phyloP scores from a whole-genome alignment of 2,329 filamentous ascomycete species.

The Trichoderma breve region DNA sequence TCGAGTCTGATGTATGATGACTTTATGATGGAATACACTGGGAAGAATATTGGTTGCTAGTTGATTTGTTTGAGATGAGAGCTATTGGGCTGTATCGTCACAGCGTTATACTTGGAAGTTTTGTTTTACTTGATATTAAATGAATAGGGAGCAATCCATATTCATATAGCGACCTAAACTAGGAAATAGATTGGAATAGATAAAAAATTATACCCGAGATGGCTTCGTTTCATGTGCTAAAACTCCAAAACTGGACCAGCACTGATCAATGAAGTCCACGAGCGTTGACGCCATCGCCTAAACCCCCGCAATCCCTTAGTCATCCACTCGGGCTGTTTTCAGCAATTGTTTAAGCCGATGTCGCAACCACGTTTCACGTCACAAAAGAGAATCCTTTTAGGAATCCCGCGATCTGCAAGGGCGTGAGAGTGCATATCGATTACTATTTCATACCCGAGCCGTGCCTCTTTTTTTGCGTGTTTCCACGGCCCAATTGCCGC shows the following conservation, averaged over 20 bases:
- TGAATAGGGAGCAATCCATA: not conserved
- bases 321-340: not conserved
- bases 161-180: not conserved
- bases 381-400: not conserved
- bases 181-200: not conserved
- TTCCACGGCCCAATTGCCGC: not conserved
- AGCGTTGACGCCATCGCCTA: constrained; percentile 20
- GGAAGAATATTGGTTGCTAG: not conserved
- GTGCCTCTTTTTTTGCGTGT: not conserved
- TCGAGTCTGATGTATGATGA: not conserved
- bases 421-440: not conserved
- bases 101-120: not conserved
- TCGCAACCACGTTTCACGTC: constrained; percentile 17
- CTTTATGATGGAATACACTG: not conserved
- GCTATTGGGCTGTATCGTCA: not conserved
- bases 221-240: not conserved
- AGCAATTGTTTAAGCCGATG: constrained; percentile 17
- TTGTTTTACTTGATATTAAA: not conserved
- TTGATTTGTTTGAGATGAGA: not conserved
- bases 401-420: not conserved
- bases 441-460: not conserved
- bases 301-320: constrained; percentile 9
- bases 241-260: not conserved
- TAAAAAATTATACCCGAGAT: not conserved
- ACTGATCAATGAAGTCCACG: not conserved